Percentiles rank a stretch among this genome's conserved stretches.
Conservation (phyloP, 108 stramenopile species). For the Halocafeteria seosinensis region DNA sequence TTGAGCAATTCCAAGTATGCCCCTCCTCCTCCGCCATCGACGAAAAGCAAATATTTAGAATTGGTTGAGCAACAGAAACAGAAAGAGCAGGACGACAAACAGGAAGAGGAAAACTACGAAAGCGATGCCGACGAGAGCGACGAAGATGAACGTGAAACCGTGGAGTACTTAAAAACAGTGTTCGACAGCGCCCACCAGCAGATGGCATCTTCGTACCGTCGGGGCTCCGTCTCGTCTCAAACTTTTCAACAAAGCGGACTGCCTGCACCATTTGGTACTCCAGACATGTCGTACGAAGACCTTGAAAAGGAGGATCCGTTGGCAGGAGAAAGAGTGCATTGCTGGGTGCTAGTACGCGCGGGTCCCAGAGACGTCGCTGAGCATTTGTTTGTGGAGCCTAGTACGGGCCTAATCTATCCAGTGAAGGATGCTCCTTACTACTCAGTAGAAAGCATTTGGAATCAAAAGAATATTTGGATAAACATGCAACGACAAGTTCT, state of each 20-base stretch:
- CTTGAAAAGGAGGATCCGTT: slow-evolving; percentile 17
- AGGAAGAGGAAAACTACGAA: slow-evolving; percentile 6
- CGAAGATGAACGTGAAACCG: slow-evolving; percentile 2
- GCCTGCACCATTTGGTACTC: too few relatives aligned
- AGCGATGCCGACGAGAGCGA: neutral
- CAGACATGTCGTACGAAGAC: neutral
- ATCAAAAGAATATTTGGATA: slow-evolving; percentile 52
- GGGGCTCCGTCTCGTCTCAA: too few relatives aligned
- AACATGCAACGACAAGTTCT: slow-evolving; percentile 27
- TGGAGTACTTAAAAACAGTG: neutral
- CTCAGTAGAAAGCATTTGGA: slow-evolving; percentile 41
- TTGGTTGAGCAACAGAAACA: too few relatives aligned
- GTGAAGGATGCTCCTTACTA: slow-evolving; percentile 30
- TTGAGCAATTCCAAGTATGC: neutral
- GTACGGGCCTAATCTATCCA: slow-evolving; percentile 42
- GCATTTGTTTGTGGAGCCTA: slow-evolving; percentile 45
- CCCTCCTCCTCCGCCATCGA: neutral
- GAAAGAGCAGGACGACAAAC: neutral
- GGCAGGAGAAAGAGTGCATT: slow-evolving; percentile 30
- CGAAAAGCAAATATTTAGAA: neutral
- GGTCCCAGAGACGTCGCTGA: slow-evolving; percentile 27
- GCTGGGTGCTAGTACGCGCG: slow-evolving; percentile 51
- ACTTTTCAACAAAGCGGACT: too few relatives aligned
- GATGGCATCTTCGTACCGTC: too few relatives aligned
- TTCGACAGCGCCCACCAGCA: neutral